A percentile compares a stretch with the other conserved stretches of the same genome.
Conservation (phyloP, 2,329 filamentous ascomycete species). For the Trichoderma sp. region DNA sequence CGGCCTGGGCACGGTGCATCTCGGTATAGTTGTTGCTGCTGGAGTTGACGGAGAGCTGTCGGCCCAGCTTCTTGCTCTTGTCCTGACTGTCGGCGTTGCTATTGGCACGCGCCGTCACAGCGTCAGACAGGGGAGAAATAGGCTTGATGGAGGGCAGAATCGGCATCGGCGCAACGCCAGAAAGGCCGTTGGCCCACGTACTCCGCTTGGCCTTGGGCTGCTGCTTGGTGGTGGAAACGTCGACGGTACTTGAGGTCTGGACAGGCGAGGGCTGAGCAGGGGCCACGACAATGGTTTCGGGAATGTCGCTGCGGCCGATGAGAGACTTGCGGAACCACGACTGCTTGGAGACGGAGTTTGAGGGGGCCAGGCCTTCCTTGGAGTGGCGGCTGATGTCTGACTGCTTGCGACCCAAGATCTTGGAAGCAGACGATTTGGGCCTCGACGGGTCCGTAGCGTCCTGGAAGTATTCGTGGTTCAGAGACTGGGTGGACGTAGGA, state of each 20-base stretch:
- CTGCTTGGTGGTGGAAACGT: constrained; percentile 38
- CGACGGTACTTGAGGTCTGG: constrained; percentile 41
- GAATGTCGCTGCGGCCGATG: constrained; percentile 72
- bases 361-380: constrained; percentile 55
- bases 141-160: constrained; percentile 93
- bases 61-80: constrained; percentile 87
- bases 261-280: constrained; percentile 44
- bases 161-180: constrained; percentile 84
- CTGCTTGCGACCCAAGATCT: constrained; percentile 83
- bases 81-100: constrained; percentile 67
- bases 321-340: constrained; percentile 98
- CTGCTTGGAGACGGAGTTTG: constrained; percentile 73
- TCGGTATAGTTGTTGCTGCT: constrained; percentile 92
- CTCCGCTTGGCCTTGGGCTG: constrained; percentile 71
- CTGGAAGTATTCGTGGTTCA: constrained; percentile 90
- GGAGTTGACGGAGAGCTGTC: constrained; percentile 89
- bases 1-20: constrained; percentile 84
- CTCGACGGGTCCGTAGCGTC: constrained; percentile 90
- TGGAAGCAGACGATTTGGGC: constrained; percentile 85
- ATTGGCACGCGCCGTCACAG: constrained; percentile 85
- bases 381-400: constrained; percentile 72
- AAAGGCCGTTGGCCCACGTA: constrained; percentile 85
- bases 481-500: constrained; percentile 88
- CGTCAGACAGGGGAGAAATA: constrained; percentile 93
- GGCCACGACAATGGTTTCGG: constrained; percentile 55